Conservation (phyloP, 1,139 yeast genomes). For the Kodamaea derodonti region DNA sequence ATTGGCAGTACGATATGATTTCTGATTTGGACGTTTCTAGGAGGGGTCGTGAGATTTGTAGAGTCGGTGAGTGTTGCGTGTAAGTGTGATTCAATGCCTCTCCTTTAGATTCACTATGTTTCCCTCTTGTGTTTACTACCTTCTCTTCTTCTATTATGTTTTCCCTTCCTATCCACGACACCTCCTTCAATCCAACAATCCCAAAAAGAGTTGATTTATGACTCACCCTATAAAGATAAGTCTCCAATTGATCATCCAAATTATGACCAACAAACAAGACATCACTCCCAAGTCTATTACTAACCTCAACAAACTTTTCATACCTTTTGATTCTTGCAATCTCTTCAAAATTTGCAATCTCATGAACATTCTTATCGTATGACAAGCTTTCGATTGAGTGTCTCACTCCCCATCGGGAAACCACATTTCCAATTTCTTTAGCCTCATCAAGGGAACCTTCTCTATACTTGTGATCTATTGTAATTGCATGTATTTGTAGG, state of each 20-base stretch:
- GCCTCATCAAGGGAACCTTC: constrained; percentile 49
- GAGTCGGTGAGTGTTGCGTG: constrained; percentile 1
- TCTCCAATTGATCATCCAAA: constrained; percentile 68
- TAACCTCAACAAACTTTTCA: constrained; percentile 32
- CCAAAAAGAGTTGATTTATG: constrained; percentile 60
- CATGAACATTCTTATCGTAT: constrained; percentile 24
- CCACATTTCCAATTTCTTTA: constrained; percentile 27
- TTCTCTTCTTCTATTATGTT: too few species aligned
- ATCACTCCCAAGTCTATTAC: constrained; percentile 23
- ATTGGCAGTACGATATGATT: constrained; percentile 44
- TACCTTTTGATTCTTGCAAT: constrained; percentile 56
- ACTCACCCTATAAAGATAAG: constrained; percentile 54
- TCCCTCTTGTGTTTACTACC: too few species aligned
- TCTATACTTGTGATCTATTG: constrained; percentile 58
- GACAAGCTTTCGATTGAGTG: constrained; percentile 36
- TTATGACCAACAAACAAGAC: constrained; percentile 63
- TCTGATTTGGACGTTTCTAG: constrained; percentile 41
- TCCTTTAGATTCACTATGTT: too few species aligned
- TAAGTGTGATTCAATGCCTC: too few species aligned
- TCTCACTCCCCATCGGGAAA: constrained; percentile 34
- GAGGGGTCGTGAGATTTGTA: constrained; percentile 49
- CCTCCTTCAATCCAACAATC: constrained; percentile 36
- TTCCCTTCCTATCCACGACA: too few species aligned
- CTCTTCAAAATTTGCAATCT: constrained; percentile 47
- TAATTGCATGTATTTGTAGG: constrained; percentile 42